Conservation (phyloP, 306 rosid genomes). For the Prunus campanulata region DNA sequence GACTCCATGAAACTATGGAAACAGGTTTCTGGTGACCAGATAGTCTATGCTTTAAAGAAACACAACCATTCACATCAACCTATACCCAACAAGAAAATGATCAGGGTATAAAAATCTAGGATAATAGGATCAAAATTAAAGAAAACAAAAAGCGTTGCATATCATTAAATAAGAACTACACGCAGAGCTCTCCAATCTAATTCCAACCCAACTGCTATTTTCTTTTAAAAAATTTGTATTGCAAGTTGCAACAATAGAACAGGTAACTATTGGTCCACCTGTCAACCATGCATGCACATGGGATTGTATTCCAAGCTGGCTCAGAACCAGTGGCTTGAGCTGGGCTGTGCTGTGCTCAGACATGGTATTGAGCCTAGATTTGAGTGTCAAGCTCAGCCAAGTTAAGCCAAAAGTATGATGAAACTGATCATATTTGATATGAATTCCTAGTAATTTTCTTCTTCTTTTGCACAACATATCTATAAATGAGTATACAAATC, state of each 20-base stretch:
- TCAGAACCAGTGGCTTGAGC: background rate
- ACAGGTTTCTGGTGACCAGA: constrained; percentile 82
- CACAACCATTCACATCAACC: constrained; percentile 59
- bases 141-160: background rate
- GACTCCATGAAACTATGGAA: constrained; percentile 89
- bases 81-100: constrained; percentile 26
- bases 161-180: background rate
- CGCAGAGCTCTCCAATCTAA: background rate
- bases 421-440: background rate
- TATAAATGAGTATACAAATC: background rate
- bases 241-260: background rate
- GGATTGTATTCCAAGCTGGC: background rate
- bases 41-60: constrained; percentile 70
- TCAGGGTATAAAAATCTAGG: background rate
- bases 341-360: background rate
- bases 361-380: background rate
- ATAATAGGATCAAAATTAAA: background rate
- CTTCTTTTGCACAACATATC: background rate
- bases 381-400: constrained; percentile 4
- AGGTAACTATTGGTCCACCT: background rate
- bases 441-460: background rate
- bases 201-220: background rate
- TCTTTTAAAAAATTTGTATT: background rate
- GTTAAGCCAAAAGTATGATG: background rate
- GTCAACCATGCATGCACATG: background rate